Percentiles rank a stretch among this genome's conserved stretches.
Conservation (phyloP, 352 stramenopile genomes). For the Globisporangium carolinianum region DNA sequence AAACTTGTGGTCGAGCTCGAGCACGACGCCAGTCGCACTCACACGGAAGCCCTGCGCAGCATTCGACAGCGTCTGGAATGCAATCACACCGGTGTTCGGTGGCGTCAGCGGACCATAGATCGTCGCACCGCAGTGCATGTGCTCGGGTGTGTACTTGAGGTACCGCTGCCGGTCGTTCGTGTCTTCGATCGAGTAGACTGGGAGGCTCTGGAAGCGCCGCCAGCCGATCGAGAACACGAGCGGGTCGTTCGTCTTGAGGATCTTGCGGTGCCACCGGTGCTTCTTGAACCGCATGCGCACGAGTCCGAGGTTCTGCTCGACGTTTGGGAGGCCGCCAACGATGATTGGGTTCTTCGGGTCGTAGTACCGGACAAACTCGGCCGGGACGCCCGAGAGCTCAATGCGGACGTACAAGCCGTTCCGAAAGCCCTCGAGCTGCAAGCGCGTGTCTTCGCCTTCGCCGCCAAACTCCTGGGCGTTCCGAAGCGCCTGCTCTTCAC, state of each 20-base stretch:
- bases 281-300: constrained; percentile 98
- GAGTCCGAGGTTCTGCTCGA: constrained; percentile 94
- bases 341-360: constrained; percentile 84
- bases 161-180: constrained; percentile 94
- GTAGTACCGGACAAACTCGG: constrained; percentile 95
- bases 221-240: constrained; percentile 98
- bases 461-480: constrained; percentile 95
- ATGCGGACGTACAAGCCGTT: constrained; percentile 97
- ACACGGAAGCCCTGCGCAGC: constrained; percentile 95
- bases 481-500: constrained; percentile 70
- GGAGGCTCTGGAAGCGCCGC: constrained; percentile 98
- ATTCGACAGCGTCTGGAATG: constrained; percentile 94
- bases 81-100: constrained; percentile 96
- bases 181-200: constrained; percentile 98
- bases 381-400: constrained; percentile 91
- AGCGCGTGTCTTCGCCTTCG: constrained; percentile 89
- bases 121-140: constrained; percentile 99
- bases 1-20: constrained; percentile 97
- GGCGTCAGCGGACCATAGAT: constrained; percentile 96
- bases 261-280: constrained; percentile 98
- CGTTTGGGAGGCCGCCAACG: constrained; percentile 93
- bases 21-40: constrained; percentile 93
- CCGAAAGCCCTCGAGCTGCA: constrained; percentile 93
- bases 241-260: constrained; percentile 98
- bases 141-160: constrained; percentile 99